Base-by-base conservation (phyloP, 148 eudicot genomes). In the Euryodendron excelsum region DNA sequence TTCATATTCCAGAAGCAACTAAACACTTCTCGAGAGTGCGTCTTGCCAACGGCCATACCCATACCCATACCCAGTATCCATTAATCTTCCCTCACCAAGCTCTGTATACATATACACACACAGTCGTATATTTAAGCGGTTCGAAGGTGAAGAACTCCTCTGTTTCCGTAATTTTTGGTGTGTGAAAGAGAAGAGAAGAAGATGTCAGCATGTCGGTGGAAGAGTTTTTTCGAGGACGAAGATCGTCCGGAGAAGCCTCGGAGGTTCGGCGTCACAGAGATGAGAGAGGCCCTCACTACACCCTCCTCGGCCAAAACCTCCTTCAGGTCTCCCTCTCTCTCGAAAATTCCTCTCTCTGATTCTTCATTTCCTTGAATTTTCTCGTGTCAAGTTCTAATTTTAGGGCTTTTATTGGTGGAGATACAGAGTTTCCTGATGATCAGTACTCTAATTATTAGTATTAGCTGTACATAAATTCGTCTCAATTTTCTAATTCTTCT, bases 241-340 rank as follows among this genome's bases (percentile, higher is more conserved):
- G 99, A 96, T 78, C 93, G 99, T 14, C 99, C 98, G 0, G 99
- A 96, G 65, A 96, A 96, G 86, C 98, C 99, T 4, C 81, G 98
- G 15, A 78, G 83, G 3, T 96, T 71, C 76, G 99, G 99, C 8
- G 91, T 96, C 73, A 96, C 99, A 6, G 99, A 93, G 81, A 88
- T 96, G 84, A 87, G 98, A 87, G 98, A 39, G 87, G 89, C 47
- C 99, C 99, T 55, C 77, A 83, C 50, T 88, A 88, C 80, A 88
- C 94, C 65, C 87, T 90, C 73, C 90, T 96, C 78, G 84, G 92
- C 21, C 88, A 89, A 31, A 85, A 88, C 65, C 83, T 84, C 73
- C 91, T 96, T 50, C 84, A 93, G 96, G 99, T 77, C 55, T 79
- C 55, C 48, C 62, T 20, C 13, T 61, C 30, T 47, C 63, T 71